phyloP scores from a whole-genome alignment of 176 grass and related monocot genomes.

The Phyllostachys edulis region DNA sequence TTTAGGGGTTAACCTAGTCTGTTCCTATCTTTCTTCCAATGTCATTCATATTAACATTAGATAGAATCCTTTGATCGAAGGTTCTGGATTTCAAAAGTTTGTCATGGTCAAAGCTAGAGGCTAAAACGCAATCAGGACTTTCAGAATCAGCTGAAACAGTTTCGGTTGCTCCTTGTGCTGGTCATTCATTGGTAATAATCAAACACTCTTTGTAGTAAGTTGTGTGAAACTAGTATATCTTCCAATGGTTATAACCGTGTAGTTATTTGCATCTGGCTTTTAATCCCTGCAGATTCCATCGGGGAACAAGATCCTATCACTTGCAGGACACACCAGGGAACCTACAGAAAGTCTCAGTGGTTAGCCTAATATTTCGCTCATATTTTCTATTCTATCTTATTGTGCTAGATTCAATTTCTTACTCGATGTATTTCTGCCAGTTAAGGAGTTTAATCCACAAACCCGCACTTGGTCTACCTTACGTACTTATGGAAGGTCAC shows the following conservation, averaged over 20 bases:
- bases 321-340: slow-evolving; percentile 82
- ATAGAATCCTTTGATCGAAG: slow-evolving; percentile 33
- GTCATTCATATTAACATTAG: background rate
- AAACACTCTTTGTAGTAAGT: slow-evolving; percentile 3
- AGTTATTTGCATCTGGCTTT: slow-evolving; percentile 14
- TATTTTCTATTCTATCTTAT: slow-evolving; percentile 1
- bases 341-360: slow-evolving; percentile 70
- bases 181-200: slow-evolving; percentile 79
- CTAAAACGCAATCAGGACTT: slow-evolving; percentile 49
- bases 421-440: slow-evolving; percentile 42
- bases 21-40: background rate
- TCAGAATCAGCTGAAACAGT: slow-evolving; percentile 48
- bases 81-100: slow-evolving; percentile 87
- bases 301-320: slow-evolving; percentile 79
- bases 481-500: slow-evolving; percentile 75
- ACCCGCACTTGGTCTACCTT: slow-evolving; percentile 79
- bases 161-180: slow-evolving; percentile 66
- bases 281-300: slow-evolving; percentile 60
- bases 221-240: background rate
- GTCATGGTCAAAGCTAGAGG: slow-evolving; percentile 88
- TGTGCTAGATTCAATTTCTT: background rate
- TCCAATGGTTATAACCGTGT: slow-evolving; percentile 19
- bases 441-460: slow-evolving; percentile 86
- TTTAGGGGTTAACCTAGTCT: background rate
- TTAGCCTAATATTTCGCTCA: slow-evolving; percentile 34